Conservation (phyloP, 2,329 filamentous ascomycete genomes). For the Aureobasidium sp. region DNA sequence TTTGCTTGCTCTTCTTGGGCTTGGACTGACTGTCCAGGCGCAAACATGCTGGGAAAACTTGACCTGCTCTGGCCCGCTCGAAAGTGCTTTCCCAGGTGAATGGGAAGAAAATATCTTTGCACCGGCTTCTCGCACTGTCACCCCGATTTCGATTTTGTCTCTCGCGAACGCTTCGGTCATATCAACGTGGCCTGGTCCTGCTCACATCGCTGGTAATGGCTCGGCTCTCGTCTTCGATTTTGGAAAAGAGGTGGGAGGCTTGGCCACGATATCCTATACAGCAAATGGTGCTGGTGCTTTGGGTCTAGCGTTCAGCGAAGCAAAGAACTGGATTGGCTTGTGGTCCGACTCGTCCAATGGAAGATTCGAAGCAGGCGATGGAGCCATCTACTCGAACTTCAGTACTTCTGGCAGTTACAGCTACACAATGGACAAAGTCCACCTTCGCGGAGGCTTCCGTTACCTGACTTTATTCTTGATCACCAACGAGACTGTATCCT, state of each 20-base stretch:
- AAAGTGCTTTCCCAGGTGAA: constrained; percentile 47
- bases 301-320: constrained; percentile 38
- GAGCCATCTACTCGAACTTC: constrained; percentile 42
- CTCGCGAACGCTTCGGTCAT: constrained; percentile 28
- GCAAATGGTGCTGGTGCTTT: constrained; percentile 32
- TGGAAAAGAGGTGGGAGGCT: constrained; percentile 52
- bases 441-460: constrained; percentile 47
- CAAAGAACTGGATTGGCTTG: constrained; percentile 38
- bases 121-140: constrained; percentile 45
- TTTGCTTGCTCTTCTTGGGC: not conserved
- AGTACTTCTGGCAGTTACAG: constrained; percentile 27
- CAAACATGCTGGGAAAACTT: constrained; percentile 50
- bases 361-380: constrained; percentile 32
- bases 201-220: constrained; percentile 39
- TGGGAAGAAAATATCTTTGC: constrained; percentile 56
- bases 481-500: constrained; percentile 27
- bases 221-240: constrained; percentile 54
- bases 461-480: constrained; percentile 46
- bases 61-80: constrained; percentile 44
- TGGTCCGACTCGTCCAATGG: constrained; percentile 39
- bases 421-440: constrained; percentile 39
- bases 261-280: constrained; percentile 46
- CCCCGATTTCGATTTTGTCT: constrained; percentile 40
- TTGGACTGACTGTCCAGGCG: not conserved
- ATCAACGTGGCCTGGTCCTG: constrained; percentile 27